Evolutionary conservation across 352 stramenopile species (phyloP).

Genomic region (Peronospora destructor): DNA sequence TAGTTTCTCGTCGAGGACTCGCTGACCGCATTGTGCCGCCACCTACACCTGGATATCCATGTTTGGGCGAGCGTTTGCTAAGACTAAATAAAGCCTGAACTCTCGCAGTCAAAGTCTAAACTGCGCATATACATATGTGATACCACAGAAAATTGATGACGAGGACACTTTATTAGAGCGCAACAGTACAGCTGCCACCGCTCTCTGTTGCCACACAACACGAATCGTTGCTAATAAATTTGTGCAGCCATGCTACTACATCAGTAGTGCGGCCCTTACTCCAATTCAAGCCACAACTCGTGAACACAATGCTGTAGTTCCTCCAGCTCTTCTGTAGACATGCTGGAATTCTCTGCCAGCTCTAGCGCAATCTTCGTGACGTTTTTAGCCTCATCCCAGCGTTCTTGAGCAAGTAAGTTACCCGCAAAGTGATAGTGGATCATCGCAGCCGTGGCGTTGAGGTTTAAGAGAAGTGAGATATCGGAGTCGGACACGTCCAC

Average conservation of each 20-base stretch:
- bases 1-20: no score
- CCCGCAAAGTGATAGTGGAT: constrained; percentile 28
- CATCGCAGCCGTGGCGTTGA: constrained; percentile 26
- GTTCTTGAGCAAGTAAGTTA: constrained; percentile 19
- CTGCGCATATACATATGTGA: no score
- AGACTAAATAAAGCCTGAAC: no score
- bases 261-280: constrained; percentile 4
- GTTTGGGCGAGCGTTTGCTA: no score
- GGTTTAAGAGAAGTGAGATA: constrained; percentile 12
- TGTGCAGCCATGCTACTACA: not conserved
- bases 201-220: not conserved
- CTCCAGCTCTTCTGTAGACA: constrained; percentile 19
- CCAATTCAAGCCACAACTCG: constrained; percentile 26
- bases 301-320: constrained; percentile 22
- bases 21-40: no score
- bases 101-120: no score
- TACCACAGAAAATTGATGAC: no score
- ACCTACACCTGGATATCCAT: no score
- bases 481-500: constrained; percentile 8
- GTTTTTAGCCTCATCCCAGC: constrained; percentile 24
- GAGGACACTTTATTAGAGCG: not conserved
- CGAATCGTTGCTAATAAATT: not conserved
- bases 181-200: not conserved
- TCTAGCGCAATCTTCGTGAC: constrained; percentile 19
- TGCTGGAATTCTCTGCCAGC: constrained; percentile 26